Conservation (phyloP, 2,329 filamentous ascomycete species). For the Phialemoniopsis sp. region DNA sequence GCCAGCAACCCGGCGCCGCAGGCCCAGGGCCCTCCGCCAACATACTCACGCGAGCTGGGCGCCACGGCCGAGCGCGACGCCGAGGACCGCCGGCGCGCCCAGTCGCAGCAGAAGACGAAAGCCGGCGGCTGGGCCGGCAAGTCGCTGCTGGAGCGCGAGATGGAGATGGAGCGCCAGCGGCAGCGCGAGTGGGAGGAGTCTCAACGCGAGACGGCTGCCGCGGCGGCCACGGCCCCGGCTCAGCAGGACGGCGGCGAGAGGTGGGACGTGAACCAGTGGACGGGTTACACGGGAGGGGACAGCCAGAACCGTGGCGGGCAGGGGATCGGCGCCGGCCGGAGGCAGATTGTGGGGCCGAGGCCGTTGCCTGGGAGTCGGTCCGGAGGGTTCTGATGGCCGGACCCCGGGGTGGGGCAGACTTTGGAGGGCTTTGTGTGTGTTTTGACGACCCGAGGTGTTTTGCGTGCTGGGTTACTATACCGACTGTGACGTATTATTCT, state of each 20-base stretch:
- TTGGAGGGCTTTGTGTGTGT: no score
- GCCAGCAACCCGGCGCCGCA: constrained; percentile 48
- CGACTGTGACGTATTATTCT: no score
- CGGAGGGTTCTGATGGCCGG: no score
- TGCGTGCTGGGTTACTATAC: no score
- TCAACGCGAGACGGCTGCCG: constrained; percentile 60
- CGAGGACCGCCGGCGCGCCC: constrained; percentile 56
- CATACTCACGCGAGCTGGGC: constrained; percentile 51
- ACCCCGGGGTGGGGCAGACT: no score
- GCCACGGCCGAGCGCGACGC: constrained; percentile 57
- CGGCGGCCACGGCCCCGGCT: constrained; percentile 34
- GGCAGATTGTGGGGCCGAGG: constrained; percentile 77
- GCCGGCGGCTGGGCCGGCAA: constrained; percentile 50
- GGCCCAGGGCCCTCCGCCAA: constrained; percentile 28
- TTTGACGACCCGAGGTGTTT: no score
- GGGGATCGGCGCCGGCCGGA: constrained; percentile 65
- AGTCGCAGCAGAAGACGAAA: constrained; percentile 56
- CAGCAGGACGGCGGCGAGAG: constrained; percentile 53
- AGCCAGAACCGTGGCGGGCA: constrained; percentile 63
- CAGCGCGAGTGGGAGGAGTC: constrained; percentile 78
- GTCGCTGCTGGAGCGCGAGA: constrained; percentile 72
- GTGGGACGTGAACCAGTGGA: constrained; percentile 76
- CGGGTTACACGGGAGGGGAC: constrained; percentile 71
- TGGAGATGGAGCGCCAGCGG: constrained; percentile 73
- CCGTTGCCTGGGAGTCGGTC: constrained; percentile 47